phyloP scores from a whole-genome alignment of 306 rosid genomes.

The Casuarina equisetifolia region DNA sequence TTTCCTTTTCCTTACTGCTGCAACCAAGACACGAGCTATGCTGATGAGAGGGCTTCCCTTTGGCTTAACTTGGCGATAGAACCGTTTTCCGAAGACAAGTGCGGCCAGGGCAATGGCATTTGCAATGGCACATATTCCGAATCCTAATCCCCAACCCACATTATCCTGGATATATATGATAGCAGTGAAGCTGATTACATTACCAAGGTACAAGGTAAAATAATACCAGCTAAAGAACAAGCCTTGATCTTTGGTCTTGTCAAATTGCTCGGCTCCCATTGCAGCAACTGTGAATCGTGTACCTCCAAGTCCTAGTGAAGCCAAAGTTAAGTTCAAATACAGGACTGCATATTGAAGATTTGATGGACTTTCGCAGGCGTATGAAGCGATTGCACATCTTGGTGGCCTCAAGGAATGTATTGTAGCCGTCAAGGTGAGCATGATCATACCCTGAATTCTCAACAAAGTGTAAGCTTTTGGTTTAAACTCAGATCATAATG shows the following conservation, averaged over 20 bases:
- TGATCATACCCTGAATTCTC: slow-evolving; percentile 29
- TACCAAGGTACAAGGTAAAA: slow-evolving; percentile 30
- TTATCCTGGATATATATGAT: slow-evolving; percentile 41
- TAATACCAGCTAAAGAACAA: slow-evolving; percentile 26
- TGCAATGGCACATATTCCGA: slow-evolving; percentile 22
- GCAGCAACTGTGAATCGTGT: slow-evolving; percentile 45
- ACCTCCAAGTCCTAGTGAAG: slow-evolving; percentile 40
- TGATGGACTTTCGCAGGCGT: slow-evolving; percentile 28
- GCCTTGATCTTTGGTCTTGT: slow-evolving; percentile 21
- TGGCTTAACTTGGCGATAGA: slow-evolving; percentile 33
- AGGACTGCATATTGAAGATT: slow-evolving; percentile 35
- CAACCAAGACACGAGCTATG: slow-evolving; percentile 38
- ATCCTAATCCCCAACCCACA: slow-evolving; percentile 47
- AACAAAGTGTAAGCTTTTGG: neutral
- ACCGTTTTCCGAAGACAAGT: slow-evolving; percentile 34
- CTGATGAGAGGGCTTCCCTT: slow-evolving; percentile 41
- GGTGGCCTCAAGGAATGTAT: slow-evolving; percentile 31
- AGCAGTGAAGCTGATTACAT: slow-evolving; percentile 23
- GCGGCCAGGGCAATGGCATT: slow-evolving; percentile 8
- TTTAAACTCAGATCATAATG: no score
- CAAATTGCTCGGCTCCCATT: slow-evolving; percentile 41
- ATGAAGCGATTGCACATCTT: slow-evolving; percentile 19
- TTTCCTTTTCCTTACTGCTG: slow-evolving; percentile 32
- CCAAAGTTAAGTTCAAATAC: slow-evolving; percentile 26
- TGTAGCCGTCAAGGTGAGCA: slow-evolving; percentile 32